Conservation (phyloP, 495 filamentous ascomycete species). For the Chaetomium fimeti region DNA sequence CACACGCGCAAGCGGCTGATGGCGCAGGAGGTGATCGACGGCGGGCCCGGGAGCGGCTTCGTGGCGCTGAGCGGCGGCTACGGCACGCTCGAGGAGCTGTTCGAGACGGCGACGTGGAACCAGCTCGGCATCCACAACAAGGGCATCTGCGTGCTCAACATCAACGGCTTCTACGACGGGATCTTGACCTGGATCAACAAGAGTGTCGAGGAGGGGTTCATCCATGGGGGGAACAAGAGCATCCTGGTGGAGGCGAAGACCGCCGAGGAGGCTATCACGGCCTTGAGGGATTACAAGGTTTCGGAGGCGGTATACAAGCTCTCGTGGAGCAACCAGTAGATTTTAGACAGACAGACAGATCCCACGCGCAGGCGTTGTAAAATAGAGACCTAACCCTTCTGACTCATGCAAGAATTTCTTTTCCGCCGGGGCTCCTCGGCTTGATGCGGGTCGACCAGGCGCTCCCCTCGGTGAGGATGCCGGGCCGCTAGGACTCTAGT, state of each 20-base stretch:
- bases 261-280: conserved; percentile 67
- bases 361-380: background rate
- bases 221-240: conserved; percentile 60
- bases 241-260: conserved; percentile 76
- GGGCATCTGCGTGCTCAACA: conserved; percentile 78
- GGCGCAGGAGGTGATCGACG: conserved; percentile 78
- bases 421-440: background rate
- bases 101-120: conserved; percentile 97
- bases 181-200: conserved; percentile 77
- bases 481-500: conserved; percentile 2
- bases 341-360: background rate
- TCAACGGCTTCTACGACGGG: conserved; percentile 89
- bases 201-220: conserved; percentile 73
- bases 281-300: conserved; percentile 70
- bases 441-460: no score
- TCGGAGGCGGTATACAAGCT: conserved; percentile 72
- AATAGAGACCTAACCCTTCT: background rate
- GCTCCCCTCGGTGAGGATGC: background rate
- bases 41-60: conserved; percentile 82
- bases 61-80: conserved; percentile 87
- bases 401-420: background rate
- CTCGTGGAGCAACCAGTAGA: conserved; percentile 71
- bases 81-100: conserved; percentile 93
- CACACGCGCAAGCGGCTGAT: conserved; percentile 91
- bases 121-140: conserved; percentile 88